These are phyloP conservation scores for Poa annua DNA, from an alignment of 176 grass and related monocot genomes.

Conservation along the genomic window DNA sequence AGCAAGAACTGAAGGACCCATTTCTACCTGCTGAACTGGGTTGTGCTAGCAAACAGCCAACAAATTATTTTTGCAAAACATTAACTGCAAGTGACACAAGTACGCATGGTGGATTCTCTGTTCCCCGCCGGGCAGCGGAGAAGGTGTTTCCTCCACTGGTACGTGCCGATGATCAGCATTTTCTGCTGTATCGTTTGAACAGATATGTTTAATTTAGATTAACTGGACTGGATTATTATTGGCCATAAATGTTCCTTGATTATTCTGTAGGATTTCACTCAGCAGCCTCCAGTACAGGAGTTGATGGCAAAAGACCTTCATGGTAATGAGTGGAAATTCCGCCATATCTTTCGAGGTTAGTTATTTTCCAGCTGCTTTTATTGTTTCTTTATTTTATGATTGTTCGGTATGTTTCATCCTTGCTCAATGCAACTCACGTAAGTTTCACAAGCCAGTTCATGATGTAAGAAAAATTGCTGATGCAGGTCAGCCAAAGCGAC, in stretches of 20 bases:
- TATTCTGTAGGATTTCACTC: conserved; percentile 84
- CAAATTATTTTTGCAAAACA: conserved; percentile 99
- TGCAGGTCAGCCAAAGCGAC: conserved; percentile 94
- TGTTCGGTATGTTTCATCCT: background rate
- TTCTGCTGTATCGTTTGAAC: background rate
- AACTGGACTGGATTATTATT: conserved; percentile 13
- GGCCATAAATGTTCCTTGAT: conserved; percentile 41
- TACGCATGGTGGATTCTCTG: conserved; percentile 99
- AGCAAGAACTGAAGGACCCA: conserved; percentile 94
- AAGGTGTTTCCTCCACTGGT: conserved; percentile 98
- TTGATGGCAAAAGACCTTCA: conserved; percentile 90
- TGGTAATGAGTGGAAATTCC: conserved; percentile 98
- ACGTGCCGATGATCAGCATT: conserved; percentile 28
- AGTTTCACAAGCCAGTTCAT: conserved; percentile 23
- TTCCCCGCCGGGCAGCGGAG: conserved; percentile 93
- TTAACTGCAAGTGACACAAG: conserved; percentile 99
- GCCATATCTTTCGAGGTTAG: conserved; percentile 92
- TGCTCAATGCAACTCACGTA: background rate
- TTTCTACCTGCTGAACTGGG: conserved; percentile 83
- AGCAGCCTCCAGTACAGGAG: conserved; percentile 92
- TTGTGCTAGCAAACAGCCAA: conserved; percentile 78
- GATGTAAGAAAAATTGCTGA: conserved; percentile 40
- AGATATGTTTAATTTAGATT: conserved; percentile 20
- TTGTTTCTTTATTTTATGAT: conserved; percentile 4
- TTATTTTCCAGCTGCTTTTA: conserved; percentile 20